These are phyloP conservation scores for Candida freyschussii DNA, from an alignment of 1,139 yeast species.

Conservation along the genomic window DNA sequence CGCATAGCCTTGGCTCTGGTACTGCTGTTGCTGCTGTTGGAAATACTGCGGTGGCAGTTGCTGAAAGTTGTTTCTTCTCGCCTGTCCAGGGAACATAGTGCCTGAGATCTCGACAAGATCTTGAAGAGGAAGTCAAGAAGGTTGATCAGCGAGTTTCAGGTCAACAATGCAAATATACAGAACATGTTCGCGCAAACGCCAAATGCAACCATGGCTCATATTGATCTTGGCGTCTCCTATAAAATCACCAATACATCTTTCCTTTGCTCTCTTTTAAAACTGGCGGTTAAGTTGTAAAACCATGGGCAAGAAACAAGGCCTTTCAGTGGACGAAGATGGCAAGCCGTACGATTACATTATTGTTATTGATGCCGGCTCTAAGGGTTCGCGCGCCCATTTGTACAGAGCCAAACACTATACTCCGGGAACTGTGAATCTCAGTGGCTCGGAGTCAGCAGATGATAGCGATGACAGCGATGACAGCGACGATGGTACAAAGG, in stretches of 20 bases:
- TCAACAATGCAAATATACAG: no score
- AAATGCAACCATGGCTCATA: no score
- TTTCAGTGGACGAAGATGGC: conserved; percentile 28
- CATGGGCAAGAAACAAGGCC: conserved; percentile 19
- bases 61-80: no score
- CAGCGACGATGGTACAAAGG: neutral
- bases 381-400: conserved; percentile 71
- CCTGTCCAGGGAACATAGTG: no score
- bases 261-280: no score
- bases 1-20: conserved; percentile 9
- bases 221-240: no score
- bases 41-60: conserved; percentile 9
- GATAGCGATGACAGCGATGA: conserved; percentile 2
- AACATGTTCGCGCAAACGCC: no score
- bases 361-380: conserved; percentile 78
- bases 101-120: no score
- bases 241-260: no score
- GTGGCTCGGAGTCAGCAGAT: conserved; percentile 6
- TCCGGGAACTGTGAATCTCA: conserved; percentile 4
- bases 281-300: no score
- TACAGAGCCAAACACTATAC: conserved; percentile 36
- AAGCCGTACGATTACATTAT: conserved; percentile 63
- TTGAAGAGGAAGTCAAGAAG: no score
- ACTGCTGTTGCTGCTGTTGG: conserved; percentile 8
- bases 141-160: no score